phyloP scores from a whole-genome alignment of 331 rosid genomes.

The Acacia pycnantha region DNA sequence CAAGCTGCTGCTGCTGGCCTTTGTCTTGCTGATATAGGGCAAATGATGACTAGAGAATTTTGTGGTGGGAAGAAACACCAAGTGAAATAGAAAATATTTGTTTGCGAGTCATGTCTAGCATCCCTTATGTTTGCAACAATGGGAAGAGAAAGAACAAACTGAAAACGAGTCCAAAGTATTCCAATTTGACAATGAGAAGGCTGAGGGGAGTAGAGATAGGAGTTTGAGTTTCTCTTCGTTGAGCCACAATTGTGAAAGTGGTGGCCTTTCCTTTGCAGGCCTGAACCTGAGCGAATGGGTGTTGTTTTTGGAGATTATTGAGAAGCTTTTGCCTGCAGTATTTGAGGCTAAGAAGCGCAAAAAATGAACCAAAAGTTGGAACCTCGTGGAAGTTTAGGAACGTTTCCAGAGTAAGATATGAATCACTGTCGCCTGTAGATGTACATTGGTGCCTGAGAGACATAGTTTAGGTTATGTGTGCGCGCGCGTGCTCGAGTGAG shows the following conservation, averaged over 20 bases:
- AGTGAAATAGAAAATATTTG: slow-evolving; percentile 69
- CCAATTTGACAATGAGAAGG: slow-evolving; percentile 15
- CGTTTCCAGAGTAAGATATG: slow-evolving; percentile 17
- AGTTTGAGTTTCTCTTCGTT: slow-evolving; percentile 19
- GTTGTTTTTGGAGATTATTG: slow-evolving; percentile 54
- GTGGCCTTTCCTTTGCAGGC: slow-evolving; percentile 60
- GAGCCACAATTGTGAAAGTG: slow-evolving; percentile 33
- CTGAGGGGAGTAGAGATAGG: neutral
- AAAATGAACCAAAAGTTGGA: slow-evolving; percentile 52
- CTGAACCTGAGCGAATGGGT: slow-evolving; percentile 65
- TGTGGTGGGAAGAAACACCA: slow-evolving; percentile 43
- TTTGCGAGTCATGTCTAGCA: slow-evolving; percentile 45
- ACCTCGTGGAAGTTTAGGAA: slow-evolving; percentile 50
- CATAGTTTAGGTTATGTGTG: slow-evolving; percentile 41
- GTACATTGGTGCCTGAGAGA: slow-evolving; percentile 33
- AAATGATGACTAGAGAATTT: slow-evolving; percentile 74
- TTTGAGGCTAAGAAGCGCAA: slow-evolving; percentile 42
- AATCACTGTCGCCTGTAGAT: slow-evolving; percentile 37
- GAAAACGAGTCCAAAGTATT: slow-evolving; percentile 30
- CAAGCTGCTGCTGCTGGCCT: slow-evolving; percentile 66
- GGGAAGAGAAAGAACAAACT: slow-evolving; percentile 9
- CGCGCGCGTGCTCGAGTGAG: slow-evolving; percentile 27
- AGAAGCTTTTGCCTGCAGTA: slow-evolving; percentile 43
- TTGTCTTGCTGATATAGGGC: slow-evolving; percentile 77
- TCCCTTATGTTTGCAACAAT: slow-evolving; percentile 27